Evolutionary conservation across 306 rosid genomes (phyloP), one percentile per base, ranked within the genome.

Genomic region (Mimosa pudica): DNA sequence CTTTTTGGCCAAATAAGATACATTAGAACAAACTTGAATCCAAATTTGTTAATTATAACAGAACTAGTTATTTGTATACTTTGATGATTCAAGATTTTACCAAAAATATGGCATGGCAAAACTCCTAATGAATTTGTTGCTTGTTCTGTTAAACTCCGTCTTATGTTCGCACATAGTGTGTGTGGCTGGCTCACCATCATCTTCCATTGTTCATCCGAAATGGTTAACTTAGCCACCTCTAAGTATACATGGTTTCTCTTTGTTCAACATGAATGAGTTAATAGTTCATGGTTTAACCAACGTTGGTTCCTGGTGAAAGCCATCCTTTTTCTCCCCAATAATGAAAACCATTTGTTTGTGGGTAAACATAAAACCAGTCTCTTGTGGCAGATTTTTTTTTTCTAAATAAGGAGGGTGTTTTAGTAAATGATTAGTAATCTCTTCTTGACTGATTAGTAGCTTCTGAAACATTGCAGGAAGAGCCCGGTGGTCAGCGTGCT

Each of bases 401-500:
- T 44, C 73, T 42, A 44, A 36, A 55, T 36, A 6, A 74, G 7
- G 4, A 54, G 20, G 10, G 18, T 47, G 38, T 9, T 55, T 6
- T 55, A 49, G 41, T 57, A 57, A 55, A 55, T 55, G 10, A 41
- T 64, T 64, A 51, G 48, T 38, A 49, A 24, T 24, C 30, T 57
- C 51, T 71, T 20, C 51, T 60, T 7, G 20, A 60, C 75, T 81
- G 47, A 75, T 76, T 46, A n/a, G 57, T 13, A 67, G 58, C 45
- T 36, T 76, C 65, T 61, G 14, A 44, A 45, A 42, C 38, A 36
- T 84, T 80, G 72, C 92, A 95, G 98, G 98, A 95, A 81, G 98
- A 95, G 81, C 98, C 98, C 0, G 98, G 98, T 13, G 98, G 98
- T 62, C 98, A 95, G 79, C 98, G 98, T 7, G 98, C n/a, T n/a